phyloP scores from a whole-genome alignment of 2,329 filamentous ascomycete species.

The Penicillium sp. region DNA sequence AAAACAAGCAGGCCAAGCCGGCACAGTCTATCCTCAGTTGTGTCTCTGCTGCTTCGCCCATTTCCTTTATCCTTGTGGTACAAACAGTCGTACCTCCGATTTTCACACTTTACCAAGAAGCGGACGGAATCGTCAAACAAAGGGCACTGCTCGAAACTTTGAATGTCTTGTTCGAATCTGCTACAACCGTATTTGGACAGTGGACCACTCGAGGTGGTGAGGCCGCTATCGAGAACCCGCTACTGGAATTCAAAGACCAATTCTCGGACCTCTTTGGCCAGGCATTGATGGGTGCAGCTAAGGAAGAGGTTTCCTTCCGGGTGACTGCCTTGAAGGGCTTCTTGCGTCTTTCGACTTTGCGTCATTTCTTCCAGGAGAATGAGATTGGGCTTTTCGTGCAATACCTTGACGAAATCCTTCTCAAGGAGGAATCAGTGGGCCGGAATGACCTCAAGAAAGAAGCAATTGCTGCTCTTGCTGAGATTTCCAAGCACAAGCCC shows the following conservation, averaged over 20 bases:
- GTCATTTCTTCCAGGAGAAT: conserved; percentile 50
- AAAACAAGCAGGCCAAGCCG: conserved; percentile 66
- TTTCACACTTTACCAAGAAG: conserved; percentile 59
- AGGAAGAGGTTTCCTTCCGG: conserved; percentile 52
- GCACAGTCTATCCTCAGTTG: conserved; percentile 60
- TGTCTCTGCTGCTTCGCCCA: conserved; percentile 54
- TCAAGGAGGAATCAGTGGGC: conserved; percentile 57
- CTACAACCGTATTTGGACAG: conserved; percentile 55
- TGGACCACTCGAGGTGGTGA: conserved; percentile 50
- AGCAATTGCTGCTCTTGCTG: conserved; percentile 57
- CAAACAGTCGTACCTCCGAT: conserved; percentile 57
- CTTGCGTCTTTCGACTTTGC: conserved; percentile 46
- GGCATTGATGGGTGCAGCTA: conserved; percentile 52
- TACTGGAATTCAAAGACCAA: conserved; percentile 50
- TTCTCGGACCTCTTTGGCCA: conserved; percentile 56
- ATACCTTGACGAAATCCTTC: conserved; percentile 59
- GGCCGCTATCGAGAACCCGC: conserved; percentile 40
- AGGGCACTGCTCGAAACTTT: conserved; percentile 62
- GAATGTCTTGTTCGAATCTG: conserved; percentile 57
- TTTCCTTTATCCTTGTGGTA: conserved; percentile 56
- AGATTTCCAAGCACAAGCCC: conserved; percentile 62
- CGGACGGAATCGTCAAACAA: conserved; percentile 61
- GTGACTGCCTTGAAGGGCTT: conserved; percentile 49
- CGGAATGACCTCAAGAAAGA: conserved; percentile 58
- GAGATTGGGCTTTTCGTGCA: conserved; percentile 55